phyloP scores from a whole-genome alignment of 768 basidiomycete species.

The Rhizopogon roseolus region DNA sequence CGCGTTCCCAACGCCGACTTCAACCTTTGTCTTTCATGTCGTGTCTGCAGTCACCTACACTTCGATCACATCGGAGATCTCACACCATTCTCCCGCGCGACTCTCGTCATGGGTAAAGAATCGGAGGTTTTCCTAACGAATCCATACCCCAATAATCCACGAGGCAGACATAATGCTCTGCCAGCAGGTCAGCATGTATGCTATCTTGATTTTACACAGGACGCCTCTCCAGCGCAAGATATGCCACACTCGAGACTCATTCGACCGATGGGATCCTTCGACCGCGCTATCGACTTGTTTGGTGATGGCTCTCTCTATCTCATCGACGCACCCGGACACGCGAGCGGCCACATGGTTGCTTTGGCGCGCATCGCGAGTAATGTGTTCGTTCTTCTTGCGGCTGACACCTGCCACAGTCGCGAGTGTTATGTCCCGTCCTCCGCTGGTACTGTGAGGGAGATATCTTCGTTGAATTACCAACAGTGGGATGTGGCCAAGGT shows the following conservation, averaged over 20 bases:
- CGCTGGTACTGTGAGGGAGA: not conserved
- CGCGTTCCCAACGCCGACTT: not conserved
- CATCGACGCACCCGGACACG: slow-evolving; percentile 6
- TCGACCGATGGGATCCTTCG: slow-evolving; percentile 1
- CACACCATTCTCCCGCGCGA: slow-evolving; percentile 2
- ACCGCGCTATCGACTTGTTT: slow-evolving; percentile 4
- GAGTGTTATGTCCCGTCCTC: slow-evolving; percentile 1
- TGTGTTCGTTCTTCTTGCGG: slow-evolving; percentile 10
- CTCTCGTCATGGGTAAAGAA: not conserved
- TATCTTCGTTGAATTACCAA: slow-evolving; percentile 1
- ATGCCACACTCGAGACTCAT: slow-evolving; percentile 2
- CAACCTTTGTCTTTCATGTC: not conserved
- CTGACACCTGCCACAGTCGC: slow-evolving; percentile 10
- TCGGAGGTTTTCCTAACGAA: not conserved
- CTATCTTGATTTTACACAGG: not conserved
- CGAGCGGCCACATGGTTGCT: slow-evolving; percentile 8
- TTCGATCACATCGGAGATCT: slow-evolving; percentile 8
- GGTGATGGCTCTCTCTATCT: slow-evolving; percentile 6
- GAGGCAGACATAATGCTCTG: not conserved
- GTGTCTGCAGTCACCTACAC: slow-evolving; percentile 2
- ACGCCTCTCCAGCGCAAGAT: not conserved
- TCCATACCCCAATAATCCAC: not conserved
- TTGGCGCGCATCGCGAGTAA: slow-evolving; percentile 8
- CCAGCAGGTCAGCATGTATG: not conserved
- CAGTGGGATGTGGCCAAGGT: not conserved